Evolutionary conservation across 208 protist species (phyloP).

Genomic region (Leishmania turanica): DNA sequence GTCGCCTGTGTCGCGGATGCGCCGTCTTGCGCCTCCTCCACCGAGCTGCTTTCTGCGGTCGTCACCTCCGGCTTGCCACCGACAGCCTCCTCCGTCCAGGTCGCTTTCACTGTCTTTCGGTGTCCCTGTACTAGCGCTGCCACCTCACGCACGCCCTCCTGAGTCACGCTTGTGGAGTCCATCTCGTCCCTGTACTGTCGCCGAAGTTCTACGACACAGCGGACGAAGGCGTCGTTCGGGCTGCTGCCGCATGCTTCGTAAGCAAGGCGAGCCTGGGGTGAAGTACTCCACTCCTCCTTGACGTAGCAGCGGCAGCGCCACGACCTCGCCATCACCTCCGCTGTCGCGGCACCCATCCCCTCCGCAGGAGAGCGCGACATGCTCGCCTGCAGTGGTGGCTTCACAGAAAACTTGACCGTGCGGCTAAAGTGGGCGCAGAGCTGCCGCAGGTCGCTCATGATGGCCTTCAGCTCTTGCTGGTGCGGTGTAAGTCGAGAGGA

Average conservation of each 20-base stretch:
- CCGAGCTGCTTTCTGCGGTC: not conserved
- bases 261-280: conserved; percentile 48
- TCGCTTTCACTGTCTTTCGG: conserved; percentile 29
- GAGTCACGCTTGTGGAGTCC: conserved; percentile 53
- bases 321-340: conserved; percentile 1
- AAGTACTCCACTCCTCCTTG: conserved; percentile 81
- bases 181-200: conserved; percentile 52
- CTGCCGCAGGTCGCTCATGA: conserved; percentile 74
- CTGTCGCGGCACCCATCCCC: not conserved
- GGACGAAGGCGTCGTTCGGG: conserved; percentile 63
- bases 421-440: conserved; percentile 78
- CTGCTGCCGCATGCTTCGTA: conserved; percentile 47
- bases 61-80: not conserved
- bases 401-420: conserved; percentile 83
- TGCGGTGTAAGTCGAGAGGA: conserved; percentile 42
- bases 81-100: conserved; percentile 14
- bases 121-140: conserved; percentile 39
- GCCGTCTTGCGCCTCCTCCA: not conserved
- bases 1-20: too few species aligned
- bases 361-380: not conserved
- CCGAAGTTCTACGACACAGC: conserved; percentile 61
- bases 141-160: conserved; percentile 74
- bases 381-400: conserved; percentile 34
- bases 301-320: conserved; percentile 87
- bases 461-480: conserved; percentile 75